Conservation (phyloP, 176 grass and related monocot species). For the Calamus simplicifolius region DNA sequence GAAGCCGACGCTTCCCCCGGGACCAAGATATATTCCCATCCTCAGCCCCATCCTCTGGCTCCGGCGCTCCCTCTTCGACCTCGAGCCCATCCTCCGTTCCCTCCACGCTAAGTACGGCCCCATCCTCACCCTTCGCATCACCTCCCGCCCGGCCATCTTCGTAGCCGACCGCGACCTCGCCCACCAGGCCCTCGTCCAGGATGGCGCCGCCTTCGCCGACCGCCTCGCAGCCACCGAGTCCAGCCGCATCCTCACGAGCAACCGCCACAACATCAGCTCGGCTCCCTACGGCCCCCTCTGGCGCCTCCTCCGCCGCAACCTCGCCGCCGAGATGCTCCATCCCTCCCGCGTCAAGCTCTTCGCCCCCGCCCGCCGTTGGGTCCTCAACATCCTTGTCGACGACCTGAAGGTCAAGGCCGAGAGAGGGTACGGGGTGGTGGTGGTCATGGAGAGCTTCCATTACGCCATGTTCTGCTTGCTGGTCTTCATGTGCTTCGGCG, state of each 20-base stretch:
- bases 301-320: slow-evolving; percentile 39
- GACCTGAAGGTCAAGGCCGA: slow-evolving; percentile 8
- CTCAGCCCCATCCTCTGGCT: slow-evolving; percentile 29
- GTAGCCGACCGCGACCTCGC: slow-evolving; percentile 25
- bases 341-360: slow-evolving; percentile 34
- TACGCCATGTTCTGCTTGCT: slow-evolving; percentile 70
- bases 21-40: neutral
- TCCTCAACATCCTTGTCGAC: slow-evolving; percentile 29
- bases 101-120: slow-evolving; percentile 31
- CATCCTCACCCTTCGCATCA: slow-evolving; percentile 30
- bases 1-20: too few relatives aligned
- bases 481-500: slow-evolving; percentile 74
- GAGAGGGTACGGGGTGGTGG: slow-evolving; percentile 1
- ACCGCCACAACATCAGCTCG: slow-evolving; percentile 43
- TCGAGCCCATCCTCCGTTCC: slow-evolving; percentile 25
- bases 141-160: slow-evolving; percentile 26
- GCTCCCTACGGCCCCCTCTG: slow-evolving; percentile 33
- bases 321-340: slow-evolving; percentile 35
- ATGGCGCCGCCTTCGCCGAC: slow-evolving; percentile 40
- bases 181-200: slow-evolving; percentile 42
- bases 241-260: slow-evolving; percentile 20
- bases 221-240: slow-evolving; percentile 16
- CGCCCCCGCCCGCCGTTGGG: slow-evolving; percentile 29
- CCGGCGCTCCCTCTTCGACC: slow-evolving; percentile 20
- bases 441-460: slow-evolving; percentile 48